These are phyloP conservation scores for Cucurbita maxima DNA, from an alignment of 306 rosid genomes.

Conservation along the genomic window DNA sequence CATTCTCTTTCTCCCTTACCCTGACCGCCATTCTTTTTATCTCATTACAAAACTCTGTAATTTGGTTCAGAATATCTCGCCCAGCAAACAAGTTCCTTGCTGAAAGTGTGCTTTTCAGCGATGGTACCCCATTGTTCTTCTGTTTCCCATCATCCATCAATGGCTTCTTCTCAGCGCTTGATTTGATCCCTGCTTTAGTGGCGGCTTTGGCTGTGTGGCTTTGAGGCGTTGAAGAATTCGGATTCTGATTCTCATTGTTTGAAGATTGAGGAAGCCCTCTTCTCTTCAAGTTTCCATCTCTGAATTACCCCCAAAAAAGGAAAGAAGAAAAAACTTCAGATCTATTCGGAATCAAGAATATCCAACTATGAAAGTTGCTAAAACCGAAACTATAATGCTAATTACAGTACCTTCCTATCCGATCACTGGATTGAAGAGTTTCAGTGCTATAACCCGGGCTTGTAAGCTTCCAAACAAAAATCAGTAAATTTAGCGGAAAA, in stretches of 20 bases:
- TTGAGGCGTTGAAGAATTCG: constrained; percentile 45
- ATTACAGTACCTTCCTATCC: constrained; percentile 47
- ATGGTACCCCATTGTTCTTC: constrained; percentile 23
- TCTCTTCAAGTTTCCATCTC: constrained; percentile 63
- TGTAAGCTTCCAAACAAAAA: constrained; percentile 28
- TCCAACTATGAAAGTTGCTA: neutral
- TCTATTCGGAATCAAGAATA: neutral
- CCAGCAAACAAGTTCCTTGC: constrained; percentile 60
- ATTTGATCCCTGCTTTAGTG: constrained; percentile 45
- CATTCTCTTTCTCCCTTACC: constrained; percentile 45
- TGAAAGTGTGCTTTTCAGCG: constrained; percentile 62
- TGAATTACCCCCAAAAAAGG: constrained; percentile 13
- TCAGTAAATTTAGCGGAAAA: neutral
- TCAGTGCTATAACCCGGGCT: constrained; percentile 34
- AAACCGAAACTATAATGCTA: neutral
- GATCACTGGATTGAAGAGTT: constrained; percentile 34
- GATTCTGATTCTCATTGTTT: constrained; percentile 58
- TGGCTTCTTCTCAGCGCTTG: constrained; percentile 57
- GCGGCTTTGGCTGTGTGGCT: constrained; percentile 22
- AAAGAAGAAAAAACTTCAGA: neutral
- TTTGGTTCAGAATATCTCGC: constrained; percentile 69
- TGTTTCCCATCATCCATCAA: constrained; percentile 16
- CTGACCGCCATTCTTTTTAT: constrained; percentile 64
- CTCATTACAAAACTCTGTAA: constrained; percentile 78
- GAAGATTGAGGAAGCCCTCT: constrained; percentile 43